phyloP scores from a whole-genome alignment of 2,329 filamentous ascomycete species.

The Fusarium sp. region DNA sequence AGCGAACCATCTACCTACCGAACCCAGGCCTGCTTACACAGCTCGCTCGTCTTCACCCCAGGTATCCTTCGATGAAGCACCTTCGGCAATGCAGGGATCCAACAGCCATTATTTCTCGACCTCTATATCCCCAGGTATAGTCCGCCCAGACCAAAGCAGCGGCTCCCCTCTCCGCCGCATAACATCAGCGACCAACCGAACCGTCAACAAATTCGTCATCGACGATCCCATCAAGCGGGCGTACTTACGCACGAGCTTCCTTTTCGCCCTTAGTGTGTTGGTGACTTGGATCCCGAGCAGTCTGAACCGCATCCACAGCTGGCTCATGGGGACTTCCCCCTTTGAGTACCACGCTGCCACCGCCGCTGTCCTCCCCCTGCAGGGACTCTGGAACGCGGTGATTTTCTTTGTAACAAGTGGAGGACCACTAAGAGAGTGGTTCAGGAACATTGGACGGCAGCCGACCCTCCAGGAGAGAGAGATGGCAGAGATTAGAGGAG shows the following conservation, averaged over 20 bases:
- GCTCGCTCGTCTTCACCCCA: conserved; percentile 29
- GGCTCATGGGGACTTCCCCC: conserved; percentile 65
- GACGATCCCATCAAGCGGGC: conserved; percentile 70
- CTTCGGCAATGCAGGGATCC: conserved; percentile 32
- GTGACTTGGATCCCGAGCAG: conserved; percentile 76
- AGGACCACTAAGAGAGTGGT: conserved; percentile 43
- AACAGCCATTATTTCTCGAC: conserved; percentile 53
- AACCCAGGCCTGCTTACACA: conserved; percentile 44
- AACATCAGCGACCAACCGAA: conserved; percentile 49
- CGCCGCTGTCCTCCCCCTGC: conserved; percentile 79
- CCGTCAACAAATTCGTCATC: conserved; percentile 51
- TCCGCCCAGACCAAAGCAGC: neutral
- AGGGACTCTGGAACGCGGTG: conserved; percentile 84
- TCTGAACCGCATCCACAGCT: conserved; percentile 79
- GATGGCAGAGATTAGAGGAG: conserved; percentile 28
- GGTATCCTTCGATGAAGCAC: conserved; percentile 43
- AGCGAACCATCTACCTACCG: conserved; percentile 37
- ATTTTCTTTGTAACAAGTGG: conserved; percentile 79
- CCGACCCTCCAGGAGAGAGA: conserved; percentile 19
- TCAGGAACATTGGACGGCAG: neutral
- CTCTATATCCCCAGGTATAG: conserved; percentile 46
- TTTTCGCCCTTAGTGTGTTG: conserved; percentile 71
- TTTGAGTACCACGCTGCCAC: conserved; percentile 78
- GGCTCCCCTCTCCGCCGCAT: conserved; percentile 37
- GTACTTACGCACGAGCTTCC: conserved; percentile 71